Base-by-base conservation (phyloP, 2,329 filamentous ascomycete genomes). In the Fusarium sp. region DNA sequence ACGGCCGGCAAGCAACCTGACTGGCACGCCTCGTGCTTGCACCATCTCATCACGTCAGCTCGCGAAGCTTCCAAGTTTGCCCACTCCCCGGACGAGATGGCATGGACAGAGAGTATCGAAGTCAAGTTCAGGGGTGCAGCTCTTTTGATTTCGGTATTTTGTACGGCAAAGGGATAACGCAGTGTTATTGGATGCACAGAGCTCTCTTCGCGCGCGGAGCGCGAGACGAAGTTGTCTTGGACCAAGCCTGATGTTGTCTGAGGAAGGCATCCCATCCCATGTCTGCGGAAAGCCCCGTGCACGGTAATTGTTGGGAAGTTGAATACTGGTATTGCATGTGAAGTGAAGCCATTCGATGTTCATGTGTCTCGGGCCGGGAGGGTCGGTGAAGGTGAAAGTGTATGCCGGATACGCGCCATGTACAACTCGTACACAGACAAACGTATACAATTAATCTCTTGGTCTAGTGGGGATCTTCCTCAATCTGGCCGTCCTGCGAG, bases 41-140 rank as follows among this genome's bases (percentile, higher is more conserved):
- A 42, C 38, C 44, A 58, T n/a, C 48, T 38, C 52, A 65, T 65
- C 62, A 65, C 57, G 62, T 65, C 61, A 65, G 61, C 61, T 22
- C 46, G 22, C 36, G 35, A 45, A 40, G 56, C 52, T 62, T 62
- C 43, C 55, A 39, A 29, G 47, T 38, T 58, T 42, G 24, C 24
- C 19, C 11, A 41, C 36, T 45, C 44, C 50, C 49, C 47, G 53
- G 53, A 38, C 31, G 48, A 43, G 46, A 53, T 32, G 19, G 24
- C 28, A 29, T 26, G 34, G 36, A 45, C 31, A 52, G 28, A 58
- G 28, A 58, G 28, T 53, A 56, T 49, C 25, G 40, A 31, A 28
- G 47, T 29, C 57, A 52, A 48, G 36, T 28, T 53, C 58, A 65
- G 62, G 62, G 61, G 53, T 51, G 45, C 44, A 65, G 45, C 38